phyloP scores from a whole-genome alignment of 2,329 filamentous ascomycete genomes.

The Penicillium decumbens region DNA sequence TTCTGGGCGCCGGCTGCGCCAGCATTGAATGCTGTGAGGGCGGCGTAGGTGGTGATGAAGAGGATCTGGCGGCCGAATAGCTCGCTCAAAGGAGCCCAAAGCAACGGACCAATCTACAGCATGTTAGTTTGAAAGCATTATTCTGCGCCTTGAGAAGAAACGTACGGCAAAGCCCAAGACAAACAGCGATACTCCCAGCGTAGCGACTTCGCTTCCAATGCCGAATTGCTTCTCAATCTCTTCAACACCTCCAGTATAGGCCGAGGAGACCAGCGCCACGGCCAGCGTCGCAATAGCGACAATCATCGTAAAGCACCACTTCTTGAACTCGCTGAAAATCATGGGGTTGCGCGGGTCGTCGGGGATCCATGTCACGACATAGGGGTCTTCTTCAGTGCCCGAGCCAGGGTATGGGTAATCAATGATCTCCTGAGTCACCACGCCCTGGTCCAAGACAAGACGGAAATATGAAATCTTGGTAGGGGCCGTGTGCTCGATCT shows the following conservation, averaged over 20 bases:
- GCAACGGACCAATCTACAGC: conserved; percentile 53
- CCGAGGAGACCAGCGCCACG: conserved; percentile 66
- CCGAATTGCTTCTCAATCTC: conserved; percentile 53
- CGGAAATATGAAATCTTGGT: conserved; percentile 44
- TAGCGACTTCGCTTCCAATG: conserved; percentile 51
- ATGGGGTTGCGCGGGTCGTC: conserved; percentile 65
- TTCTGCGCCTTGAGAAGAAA: neutral
- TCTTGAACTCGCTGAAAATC: conserved; percentile 52
- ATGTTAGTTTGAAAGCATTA: conserved; percentile 1
- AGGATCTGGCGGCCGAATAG: conserved; percentile 58
- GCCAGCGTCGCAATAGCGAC: conserved; percentile 63
- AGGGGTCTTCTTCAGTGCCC: conserved; percentile 65
- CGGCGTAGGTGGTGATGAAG: conserved; percentile 48
- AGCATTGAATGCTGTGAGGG: conserved; percentile 57
- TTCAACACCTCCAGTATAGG: conserved; percentile 35
- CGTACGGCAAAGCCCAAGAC: conserved; percentile 54
- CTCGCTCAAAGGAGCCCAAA: conserved; percentile 65
- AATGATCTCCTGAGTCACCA: conserved; percentile 55
- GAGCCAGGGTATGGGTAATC: conserved; percentile 54
- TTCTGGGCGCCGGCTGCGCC: conserved; percentile 54
- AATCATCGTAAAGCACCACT: conserved; percentile 62
- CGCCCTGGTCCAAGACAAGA: conserved; percentile 55
- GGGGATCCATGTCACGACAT: conserved; percentile 62
- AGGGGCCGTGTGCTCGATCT: conserved; percentile 25
- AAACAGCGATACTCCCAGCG: conserved; percentile 61